These are phyloP conservation scores for Buddleja alternifolia DNA, from an alignment of 257 asterid genomes.

Conservation along the genomic window DNA sequence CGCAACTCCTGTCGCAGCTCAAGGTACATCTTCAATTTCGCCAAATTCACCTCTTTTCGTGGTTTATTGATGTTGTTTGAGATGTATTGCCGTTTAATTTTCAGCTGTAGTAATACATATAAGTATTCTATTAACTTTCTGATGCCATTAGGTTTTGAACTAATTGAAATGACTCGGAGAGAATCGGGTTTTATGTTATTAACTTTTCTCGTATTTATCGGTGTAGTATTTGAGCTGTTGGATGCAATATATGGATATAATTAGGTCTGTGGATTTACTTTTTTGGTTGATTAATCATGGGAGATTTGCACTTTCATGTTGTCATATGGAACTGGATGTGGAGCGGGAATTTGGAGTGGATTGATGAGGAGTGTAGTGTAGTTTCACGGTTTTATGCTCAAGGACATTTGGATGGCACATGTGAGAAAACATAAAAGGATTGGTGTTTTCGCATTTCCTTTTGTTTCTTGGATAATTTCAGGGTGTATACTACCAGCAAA, in stretches of 20 bases:
- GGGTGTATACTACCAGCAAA: not conserved
- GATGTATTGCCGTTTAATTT: not conserved
- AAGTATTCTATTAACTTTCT: not conserved
- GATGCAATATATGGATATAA: not conserved
- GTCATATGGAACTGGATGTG: not conserved
- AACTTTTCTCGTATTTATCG: not conserved
- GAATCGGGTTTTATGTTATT: not conserved
- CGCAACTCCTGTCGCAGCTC: slow-evolving; percentile 68
- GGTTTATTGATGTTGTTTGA: not conserved
- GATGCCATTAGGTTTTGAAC: not conserved
- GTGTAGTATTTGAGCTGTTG: not conserved
- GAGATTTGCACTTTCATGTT: not conserved
- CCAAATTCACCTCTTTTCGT: not conserved
- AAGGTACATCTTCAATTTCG: slow-evolving; percentile 52
- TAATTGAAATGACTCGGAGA: not conserved
- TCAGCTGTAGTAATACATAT: not conserved
- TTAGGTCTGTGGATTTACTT: not conserved
- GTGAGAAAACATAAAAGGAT: not conserved
- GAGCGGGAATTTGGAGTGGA: not conserved
- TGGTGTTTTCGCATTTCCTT: not conserved
- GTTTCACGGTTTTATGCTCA: not conserved
- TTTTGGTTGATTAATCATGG: not conserved
- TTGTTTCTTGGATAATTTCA: not conserved
- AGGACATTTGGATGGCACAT: not conserved
- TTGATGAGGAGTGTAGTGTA: not conserved